Base-by-base conservation (phyloP, 1,139 yeast genomes). In the Candida smagusa region DNA sequence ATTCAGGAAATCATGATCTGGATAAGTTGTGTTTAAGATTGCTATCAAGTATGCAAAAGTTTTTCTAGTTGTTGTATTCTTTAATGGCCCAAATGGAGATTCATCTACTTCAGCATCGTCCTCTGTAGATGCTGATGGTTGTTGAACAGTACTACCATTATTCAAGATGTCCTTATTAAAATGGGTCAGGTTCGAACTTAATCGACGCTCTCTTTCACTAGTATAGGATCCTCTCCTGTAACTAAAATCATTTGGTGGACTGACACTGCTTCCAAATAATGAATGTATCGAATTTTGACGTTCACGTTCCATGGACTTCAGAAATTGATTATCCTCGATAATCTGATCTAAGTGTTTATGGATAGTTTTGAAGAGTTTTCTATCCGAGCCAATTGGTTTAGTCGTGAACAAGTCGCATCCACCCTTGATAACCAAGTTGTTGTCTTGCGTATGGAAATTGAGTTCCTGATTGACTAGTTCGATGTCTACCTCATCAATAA, bases 351-450 rank as follows among this genome's bases (percentile, higher is more conserved):
- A 71, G 52, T 86, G 94, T 49, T 84, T 81, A 58, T 89, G 97
- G 36, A 92, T 80, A 0, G 92, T 80, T 59, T 88, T 87, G 67
- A 85, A 88, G 26, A 92, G 72, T 59, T 90, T 90, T 51, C 89
- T 74, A 59, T 92, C 99, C 2, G 92, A 75, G 1, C 92, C 88
- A 28, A 90, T 88, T 1, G 96, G 90, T 56, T 92, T 92, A 1
- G 98, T 92, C 1, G 97, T 87, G 58, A 88, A 92, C 34, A 92
- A 71, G 55, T 92, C 99, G 56, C 96, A 84, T 16, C 95, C 92
- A n/a, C 97, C 97, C 38, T 61, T 65, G 35, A 71, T 63, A 39
- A 80, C 79, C 24, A 92, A 76, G 52, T 83, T 87, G 57, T 90
- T 81, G 53, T 94, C 98, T 9, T 81, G 80, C 4, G 96, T 84